These are phyloP conservation scores for Sapria himalayana DNA, from an alignment of 345 rosid species.

Conservation along the genomic window DNA sequence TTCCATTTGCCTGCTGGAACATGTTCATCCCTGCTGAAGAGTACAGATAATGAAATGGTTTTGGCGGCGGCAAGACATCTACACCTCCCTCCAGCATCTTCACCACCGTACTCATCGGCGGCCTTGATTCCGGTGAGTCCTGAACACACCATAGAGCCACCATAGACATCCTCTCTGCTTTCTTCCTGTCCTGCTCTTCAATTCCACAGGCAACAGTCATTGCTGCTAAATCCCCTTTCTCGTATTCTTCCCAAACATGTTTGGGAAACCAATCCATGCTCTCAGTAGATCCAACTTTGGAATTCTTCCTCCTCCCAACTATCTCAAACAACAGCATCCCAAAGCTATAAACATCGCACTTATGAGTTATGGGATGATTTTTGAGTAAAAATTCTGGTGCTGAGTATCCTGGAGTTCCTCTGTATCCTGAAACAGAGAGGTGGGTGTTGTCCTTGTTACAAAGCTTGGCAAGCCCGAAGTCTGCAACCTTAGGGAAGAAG, in stretches of 20 bases:
- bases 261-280: constrained; percentile 9
- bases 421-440: constrained; percentile 4
- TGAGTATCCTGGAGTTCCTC: constrained; percentile 9
- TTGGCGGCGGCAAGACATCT: constrained; percentile 7
- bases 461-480: constrained; percentile 11
- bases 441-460: constrained; percentile 7
- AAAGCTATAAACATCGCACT: constrained; percentile 13
- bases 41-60: constrained; percentile 14
- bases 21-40: neutral
- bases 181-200: constrained; percentile 9
- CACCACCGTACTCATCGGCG: constrained; percentile 15
- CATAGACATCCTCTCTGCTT: constrained; percentile 12
- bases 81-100: constrained; percentile 17
- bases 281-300: constrained; percentile 1
- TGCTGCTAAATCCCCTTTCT: constrained; percentile 1
- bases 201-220: constrained; percentile 8
- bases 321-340: constrained; percentile 13
- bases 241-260: constrained; percentile 8
- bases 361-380: constrained; percentile 10
- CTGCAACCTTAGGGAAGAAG: constrained; percentile 5
- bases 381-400: constrained; percentile 10
- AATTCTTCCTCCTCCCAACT: constrained; percentile 7
- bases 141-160: constrained; percentile 18
- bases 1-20: neutral
- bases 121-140: constrained; percentile 13